Base-by-base conservation (phyloP, 2,329 filamentous ascomycete species). In the Pseudomassariella vexata region DNA sequence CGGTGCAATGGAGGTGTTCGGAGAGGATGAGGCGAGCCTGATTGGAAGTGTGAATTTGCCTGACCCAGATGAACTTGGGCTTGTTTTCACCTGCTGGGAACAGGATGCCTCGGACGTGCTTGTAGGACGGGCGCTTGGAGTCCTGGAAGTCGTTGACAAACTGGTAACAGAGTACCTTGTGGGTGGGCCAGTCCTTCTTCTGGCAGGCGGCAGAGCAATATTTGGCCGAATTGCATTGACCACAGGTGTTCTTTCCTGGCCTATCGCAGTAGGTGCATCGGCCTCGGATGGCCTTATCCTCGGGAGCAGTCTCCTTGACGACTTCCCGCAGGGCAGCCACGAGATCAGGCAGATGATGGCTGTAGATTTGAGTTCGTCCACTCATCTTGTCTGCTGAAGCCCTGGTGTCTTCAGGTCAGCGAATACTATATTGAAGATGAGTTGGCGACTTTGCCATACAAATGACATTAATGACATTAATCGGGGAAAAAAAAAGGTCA, bases 121-220 rank as follows among this genome's bases (percentile, higher is more conserved):
- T 5, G 3, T 9, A 2, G 5, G 40, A 38, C 3, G 37, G 38
- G 12, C 38, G 32, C 18, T 32, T 30, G 9, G 14, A 24, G 12
- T 33, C 24, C 9, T 12, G 26, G 35, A 40, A 38, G 19, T 28
- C 14, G 14, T n/a, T 17, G n/a, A n/a, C n/a, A 9, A 28, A 29
- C n/a, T 9, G 12, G 15, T 19, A 14, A 25, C 40, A 42, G 25
- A 40, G 29, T 7, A 35, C 4, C 15, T 25, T 32, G 28, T 42
- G 40, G 16, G 25, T 16, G 4, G 40, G 32, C 32, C 30, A 35
- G 24, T 42, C 40, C 21, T 25, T 34, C 6, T 6, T 20, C 16
- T 42, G 40, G 28, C 37, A 40, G 8, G 19, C 24, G 5, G 11
- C 22, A n/a, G 39, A 42, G 32, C 39, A 42, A 24, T 42, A 42